A percentile compares a stretch with the other conserved stretches of the same genome.
Conservation (phyloP, 345 rosid genomes). For the Eucalyptus camaldulensis region DNA sequence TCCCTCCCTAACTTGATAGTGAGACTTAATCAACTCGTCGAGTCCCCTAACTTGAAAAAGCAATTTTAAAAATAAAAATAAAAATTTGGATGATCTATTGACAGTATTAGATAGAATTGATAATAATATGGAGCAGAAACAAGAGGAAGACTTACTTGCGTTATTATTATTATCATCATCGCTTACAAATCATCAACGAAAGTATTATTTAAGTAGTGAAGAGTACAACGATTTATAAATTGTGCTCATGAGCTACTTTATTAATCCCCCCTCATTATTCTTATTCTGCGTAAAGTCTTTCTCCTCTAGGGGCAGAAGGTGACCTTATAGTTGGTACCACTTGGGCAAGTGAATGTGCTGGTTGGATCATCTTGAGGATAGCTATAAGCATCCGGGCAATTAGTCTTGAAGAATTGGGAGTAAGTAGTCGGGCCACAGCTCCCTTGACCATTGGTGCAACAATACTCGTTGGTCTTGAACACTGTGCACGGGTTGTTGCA, state of each 20-base stretch:
- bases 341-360: conserved; percentile 14
- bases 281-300: neutral
- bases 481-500: conserved; percentile 21
- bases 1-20: no score
- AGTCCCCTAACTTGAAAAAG: neutral
- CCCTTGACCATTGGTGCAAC: neutral
- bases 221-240: neutral
- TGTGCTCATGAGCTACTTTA: neutral
- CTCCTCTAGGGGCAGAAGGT: conserved; percentile 8
- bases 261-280: neutral
- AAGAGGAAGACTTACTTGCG: neutral
- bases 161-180: neutral
- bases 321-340: conserved; percentile 15
- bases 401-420: conserved; percentile 1
- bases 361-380: conserved; percentile 12
- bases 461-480: conserved; percentile 3
- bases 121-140: neutral
- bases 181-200: neutral
- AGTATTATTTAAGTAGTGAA: neutral
- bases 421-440: neutral
- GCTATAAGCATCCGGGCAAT: conserved; percentile 9
- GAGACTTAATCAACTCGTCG: neutral
- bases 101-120: neutral
- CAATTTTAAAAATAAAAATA: neutral
- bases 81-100: neutral